phyloP scores from a whole-genome alignment of 169 alveolate genomes.

The Cryptosporidium felis region DNA sequence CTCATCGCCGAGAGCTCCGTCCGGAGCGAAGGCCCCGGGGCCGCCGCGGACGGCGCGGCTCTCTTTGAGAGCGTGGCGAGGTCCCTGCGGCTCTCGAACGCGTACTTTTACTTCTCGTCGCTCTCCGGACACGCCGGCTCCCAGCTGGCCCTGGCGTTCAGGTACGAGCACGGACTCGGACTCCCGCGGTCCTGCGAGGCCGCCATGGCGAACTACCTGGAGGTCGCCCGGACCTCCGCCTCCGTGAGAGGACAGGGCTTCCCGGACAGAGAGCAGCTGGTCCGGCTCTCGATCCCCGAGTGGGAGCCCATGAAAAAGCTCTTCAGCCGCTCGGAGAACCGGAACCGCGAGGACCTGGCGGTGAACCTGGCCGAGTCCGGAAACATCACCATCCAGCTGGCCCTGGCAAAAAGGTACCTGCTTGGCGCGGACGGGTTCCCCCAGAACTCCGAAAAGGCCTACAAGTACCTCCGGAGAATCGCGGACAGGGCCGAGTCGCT shows the following conservation, averaged over 20 bases:
- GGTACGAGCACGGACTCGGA: conserved; percentile 62
- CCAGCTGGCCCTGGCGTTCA: conserved; percentile 47
- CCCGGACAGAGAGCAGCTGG: conserved; percentile 3
- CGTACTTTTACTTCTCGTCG: conserved; percentile 40
- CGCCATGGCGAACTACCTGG: conserved; percentile 30
- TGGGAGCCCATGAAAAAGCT: conserved; percentile 59
- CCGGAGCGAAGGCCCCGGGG: background rate
- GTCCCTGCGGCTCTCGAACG: conserved; percentile 16
- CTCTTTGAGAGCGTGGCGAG: background rate
- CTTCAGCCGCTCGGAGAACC: background rate
- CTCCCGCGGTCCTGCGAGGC: conserved; percentile 29
- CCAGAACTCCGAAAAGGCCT: conserved; percentile 18
- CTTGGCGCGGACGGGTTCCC: conserved; percentile 52
- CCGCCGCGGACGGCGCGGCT: background rate
- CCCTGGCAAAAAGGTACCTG: conserved; percentile 56
- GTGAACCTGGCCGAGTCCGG: conserved; percentile 56
- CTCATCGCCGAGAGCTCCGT: too few species aligned
- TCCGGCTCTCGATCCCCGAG: conserved; percentile 52
- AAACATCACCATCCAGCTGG: conserved; percentile 33
- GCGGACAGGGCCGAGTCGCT: conserved; percentile 34
- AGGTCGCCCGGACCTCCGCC: conserved; percentile 10
- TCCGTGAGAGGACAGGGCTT: conserved; percentile 3
- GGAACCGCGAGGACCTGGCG: conserved; percentile 55
- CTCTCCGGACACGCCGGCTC: conserved; percentile 42
- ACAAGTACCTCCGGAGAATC: conserved; percentile 37